Base-by-base conservation (phyloP, 257 asterid genomes). In the Solanum lignicaule region DNA sequence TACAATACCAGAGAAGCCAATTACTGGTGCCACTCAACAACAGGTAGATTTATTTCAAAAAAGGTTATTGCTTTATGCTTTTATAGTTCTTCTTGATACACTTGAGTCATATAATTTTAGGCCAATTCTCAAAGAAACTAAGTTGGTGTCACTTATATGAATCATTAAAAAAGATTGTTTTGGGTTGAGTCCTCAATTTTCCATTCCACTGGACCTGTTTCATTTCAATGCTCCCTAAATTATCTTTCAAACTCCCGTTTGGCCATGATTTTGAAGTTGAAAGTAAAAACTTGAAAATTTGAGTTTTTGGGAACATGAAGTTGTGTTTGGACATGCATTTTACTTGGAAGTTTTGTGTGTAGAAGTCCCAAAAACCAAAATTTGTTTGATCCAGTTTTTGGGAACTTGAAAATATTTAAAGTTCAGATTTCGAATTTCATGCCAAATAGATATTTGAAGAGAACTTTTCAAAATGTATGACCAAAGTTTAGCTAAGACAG, bases 11-110 rank as follows among this genome's bases (percentile, higher is more conserved):
- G 83, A 65, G 18, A 90, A 83, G 21, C 86, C 94, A 18, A 93
- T 97, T 89, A 94, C 89, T 6, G 98, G 99, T 75, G 91, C 98
- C 87, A 91, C 92, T 81, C 98, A 97, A 91, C 98, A 97, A 91
- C 98, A 95, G 99, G 98, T 96, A 43, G 55, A 75, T 21, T 23
- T 75, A 3, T 75, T 35, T 69, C 38, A 69, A 31, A 69, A 69
- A 69, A 31, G 76, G 38, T 69, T 69, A 69, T 69, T 69, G 76
- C 76, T 31, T 69, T 69, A 69, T 69, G 76, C 38, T 69, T 69
- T 29, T 69, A 68, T 14, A 0, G 32, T 68, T 68, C 23, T 68
- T 68, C 75, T 68, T 68, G 75, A 68, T 68, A 65, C 73, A 65
- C 73, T 12, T 65, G 0, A 58, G 16, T 0, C 71, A 25, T 11